Percentiles rank a stretch among this genome's conserved stretches.
phyloP scores from a whole-genome alignment of 202 grass and related monocot species.

The Musa balbisiana region DNA sequence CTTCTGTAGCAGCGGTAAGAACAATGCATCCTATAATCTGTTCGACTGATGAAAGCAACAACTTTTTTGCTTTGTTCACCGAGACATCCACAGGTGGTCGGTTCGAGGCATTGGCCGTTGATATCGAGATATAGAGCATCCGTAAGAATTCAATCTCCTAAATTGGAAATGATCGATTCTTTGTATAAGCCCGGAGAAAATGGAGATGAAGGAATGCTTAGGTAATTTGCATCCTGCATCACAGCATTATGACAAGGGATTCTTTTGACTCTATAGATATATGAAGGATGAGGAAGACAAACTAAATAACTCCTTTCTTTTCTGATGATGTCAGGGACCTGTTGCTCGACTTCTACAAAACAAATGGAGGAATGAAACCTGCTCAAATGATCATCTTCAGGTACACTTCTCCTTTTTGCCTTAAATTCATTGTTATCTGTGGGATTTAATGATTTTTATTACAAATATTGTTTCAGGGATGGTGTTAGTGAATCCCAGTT shows the following conservation, averaged over 20 bases:
- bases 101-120: slow-evolving; percentile 59
- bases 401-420: slow-evolving; percentile 17
- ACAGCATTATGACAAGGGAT: no score
- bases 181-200: slow-evolving; percentile 57
- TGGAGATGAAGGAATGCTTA: slow-evolving; percentile 84
- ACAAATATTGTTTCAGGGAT: slow-evolving; percentile 39
- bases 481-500: slow-evolving; percentile 85
- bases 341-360: slow-evolving; percentile 71
- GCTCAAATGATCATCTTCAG: slow-evolving; percentile 85
- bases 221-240: slow-evolving; percentile 17
- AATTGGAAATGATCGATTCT: slow-evolving; percentile 73
- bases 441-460: background rate
- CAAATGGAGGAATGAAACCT: slow-evolving; percentile 55
- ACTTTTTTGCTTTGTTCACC: background rate
- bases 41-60: no score
- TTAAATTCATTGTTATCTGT: background rate
- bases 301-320: background rate
- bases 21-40: background rate
- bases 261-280: no score
- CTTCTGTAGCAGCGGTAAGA: slow-evolving; percentile 65
- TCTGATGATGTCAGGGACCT: slow-evolving; percentile 56
- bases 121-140: slow-evolving; percentile 72
- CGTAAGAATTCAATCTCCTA: slow-evolving; percentile 61
- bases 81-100: slow-evolving; percentile 41
- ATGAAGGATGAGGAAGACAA: no score